Evolutionary conservation across 2,329 filamentous ascomycete genomes (phyloP), one percentile per base, ranked within the genome.

Genomic region (Pseudohalonectria lignicola): DNA sequence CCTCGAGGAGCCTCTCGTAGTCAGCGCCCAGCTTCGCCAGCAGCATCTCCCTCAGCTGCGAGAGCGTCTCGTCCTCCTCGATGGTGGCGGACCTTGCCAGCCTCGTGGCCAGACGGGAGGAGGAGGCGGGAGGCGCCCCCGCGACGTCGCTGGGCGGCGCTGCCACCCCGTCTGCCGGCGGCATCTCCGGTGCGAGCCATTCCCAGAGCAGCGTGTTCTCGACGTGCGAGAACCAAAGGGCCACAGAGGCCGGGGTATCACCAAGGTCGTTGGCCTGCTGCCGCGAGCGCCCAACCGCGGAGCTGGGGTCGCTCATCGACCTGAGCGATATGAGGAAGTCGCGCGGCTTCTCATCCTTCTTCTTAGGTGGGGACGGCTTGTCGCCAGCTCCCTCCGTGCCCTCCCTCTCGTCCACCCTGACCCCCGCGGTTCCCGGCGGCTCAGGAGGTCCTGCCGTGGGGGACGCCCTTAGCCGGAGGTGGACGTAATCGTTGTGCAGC

Each of bases 401-500:
- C 32, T 15, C 11, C 20, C 16, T 55, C 61, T 11, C 51, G 45
- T 8, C 50, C 45, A 43, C 2, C 49, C 47, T 20, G 31, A 30
- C 26, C 12, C n/a, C n/a, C n/a, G n/a, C n/a, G n/a, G n/a, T n/a
- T n/a, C n/a, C n/a, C n/a, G n/a, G n/a, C n/a, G n/a, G n/a, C n/a
- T n/a, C n/a, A n/a, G 48, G 2, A 48, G 45, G 2, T 46, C 43
- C 11, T 38, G 25, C 23, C 15, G 18, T 4, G 10, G 21, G 40
- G 5, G 51, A 46, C 2, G 54, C 52, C 21, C 62, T 60, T 49
- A 69, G 73, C 39, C 69, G 64, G 9, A 77, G 58, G 49, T 78
- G 73, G 1, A 72, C 55, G 48, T 77, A 77, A 52, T 77, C 74
- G 46, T 77, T 77, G 50, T 78, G 73, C 40, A 76, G 56, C 4